Evolutionary conservation across 371 early-diverging fungal genomes (phyloP).

Genomic region (Sporodiniella umbellata): DNA sequence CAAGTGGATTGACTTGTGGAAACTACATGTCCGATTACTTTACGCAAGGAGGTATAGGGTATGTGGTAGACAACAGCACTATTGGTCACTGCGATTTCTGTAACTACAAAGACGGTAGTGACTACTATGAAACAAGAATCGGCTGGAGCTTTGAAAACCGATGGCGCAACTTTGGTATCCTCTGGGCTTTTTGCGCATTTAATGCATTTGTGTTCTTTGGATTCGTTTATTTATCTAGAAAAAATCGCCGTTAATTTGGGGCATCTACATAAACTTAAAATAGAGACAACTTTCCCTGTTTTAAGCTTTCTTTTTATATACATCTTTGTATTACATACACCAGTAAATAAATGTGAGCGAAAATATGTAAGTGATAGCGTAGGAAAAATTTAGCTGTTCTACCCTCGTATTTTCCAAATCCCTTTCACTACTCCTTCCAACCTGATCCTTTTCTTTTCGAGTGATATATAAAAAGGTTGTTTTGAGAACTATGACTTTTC

Average conservation of each 20-base stretch:
- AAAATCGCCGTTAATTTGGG: slow-evolving; percentile 22
- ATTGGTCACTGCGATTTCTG: slow-evolving; percentile 59
- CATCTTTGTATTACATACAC: too few relatives aligned
- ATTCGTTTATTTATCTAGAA: slow-evolving; percentile 22
- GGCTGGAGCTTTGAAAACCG: slow-evolving; percentile 40
- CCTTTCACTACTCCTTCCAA: too few relatives aligned
- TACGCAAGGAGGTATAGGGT: slow-evolving; percentile 44
- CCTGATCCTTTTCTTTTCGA: too few relatives aligned
- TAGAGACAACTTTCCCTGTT: too few relatives aligned
- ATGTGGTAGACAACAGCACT: slow-evolving; percentile 44
- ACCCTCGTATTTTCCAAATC: too few relatives aligned
- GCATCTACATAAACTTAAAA: too few relatives aligned
- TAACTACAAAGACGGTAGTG: slow-evolving; percentile 48
- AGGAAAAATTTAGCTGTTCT: too few relatives aligned
- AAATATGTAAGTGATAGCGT: too few relatives aligned
- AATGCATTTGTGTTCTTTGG: slow-evolving; percentile 40
- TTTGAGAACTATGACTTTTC: too few relatives aligned
- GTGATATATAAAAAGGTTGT: too few relatives aligned
- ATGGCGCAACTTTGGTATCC: slow-evolving; percentile 67
- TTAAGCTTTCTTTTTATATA: too few relatives aligned
- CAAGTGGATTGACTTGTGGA: slow-evolving; percentile 56
- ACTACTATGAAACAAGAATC: slow-evolving; percentile 36
- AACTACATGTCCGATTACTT: slow-evolving; percentile 52
- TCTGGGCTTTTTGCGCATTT: slow-evolving; percentile 48
- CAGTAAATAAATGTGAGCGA: too few relatives aligned